Conservation (phyloP, 2,329 filamentous ascomycete genomes). For the Podosphaera xanthii region DNA sequence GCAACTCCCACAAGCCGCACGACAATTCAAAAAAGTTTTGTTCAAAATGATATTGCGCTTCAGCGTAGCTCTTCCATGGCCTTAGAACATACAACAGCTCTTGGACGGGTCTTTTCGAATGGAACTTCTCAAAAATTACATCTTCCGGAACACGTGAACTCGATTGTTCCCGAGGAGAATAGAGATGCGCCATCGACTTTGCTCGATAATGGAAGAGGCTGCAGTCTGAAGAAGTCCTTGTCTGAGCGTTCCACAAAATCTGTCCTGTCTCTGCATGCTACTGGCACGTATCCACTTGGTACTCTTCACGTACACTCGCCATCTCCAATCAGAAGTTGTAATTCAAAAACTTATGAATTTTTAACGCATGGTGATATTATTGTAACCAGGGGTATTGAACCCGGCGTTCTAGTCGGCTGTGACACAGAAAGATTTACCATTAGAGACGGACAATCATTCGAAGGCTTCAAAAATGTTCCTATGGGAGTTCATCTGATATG, state of each 20-base stretch:
- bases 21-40: background rate
- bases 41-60: background rate
- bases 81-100: too few species aligned
- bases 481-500: constrained; percentile 35
- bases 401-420: constrained; percentile 12
- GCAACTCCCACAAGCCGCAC: constrained; percentile 3
- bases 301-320: constrained; percentile 20
- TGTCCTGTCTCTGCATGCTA: constrained; percentile 15
- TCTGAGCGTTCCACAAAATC: constrained; percentile 15
- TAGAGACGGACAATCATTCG: constrained; percentile 24
- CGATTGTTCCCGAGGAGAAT: too few species aligned
- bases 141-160: too few species aligned
- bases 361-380: constrained; percentile 24
- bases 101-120: too few species aligned
- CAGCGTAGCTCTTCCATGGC: too few species aligned
- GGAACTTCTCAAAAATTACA: too few species aligned
- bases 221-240: constrained; percentile 9
- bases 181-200: constrained; percentile 1
- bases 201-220: constrained; percentile 4
- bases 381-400: constrained; percentile 27
- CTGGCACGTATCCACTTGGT: constrained; percentile 20
- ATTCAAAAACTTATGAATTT: constrained; percentile 6
- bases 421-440: constrained; percentile 23
- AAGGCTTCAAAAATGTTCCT: constrained; percentile 31
- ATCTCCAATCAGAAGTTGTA: constrained; percentile 7